These are phyloP conservation scores for Acorus calamus DNA, from an alignment of 106 monocot species.

Conservation along the genomic window DNA sequence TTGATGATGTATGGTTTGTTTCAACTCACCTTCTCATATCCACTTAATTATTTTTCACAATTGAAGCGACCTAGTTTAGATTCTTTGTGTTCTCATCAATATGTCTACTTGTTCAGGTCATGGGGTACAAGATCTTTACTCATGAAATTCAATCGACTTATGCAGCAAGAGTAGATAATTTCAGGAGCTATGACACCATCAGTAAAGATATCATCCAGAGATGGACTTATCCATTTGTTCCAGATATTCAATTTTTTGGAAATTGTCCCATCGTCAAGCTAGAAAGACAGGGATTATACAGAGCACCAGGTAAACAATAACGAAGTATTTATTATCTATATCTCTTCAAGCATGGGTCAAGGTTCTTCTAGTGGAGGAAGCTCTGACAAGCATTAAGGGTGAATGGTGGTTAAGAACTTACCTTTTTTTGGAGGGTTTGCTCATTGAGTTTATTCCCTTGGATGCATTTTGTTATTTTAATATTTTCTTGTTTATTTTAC, in stretches of 20 bases:
- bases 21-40: too few species aligned
- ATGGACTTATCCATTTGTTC: conserved; percentile 92
- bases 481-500: too few species aligned
- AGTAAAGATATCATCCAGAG: conserved; percentile 95
- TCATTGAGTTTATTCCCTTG: too few species aligned
- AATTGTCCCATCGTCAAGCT: conserved; percentile 35
- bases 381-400: too few species aligned
- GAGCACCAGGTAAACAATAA: conserved; percentile 54
- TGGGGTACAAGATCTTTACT: conserved; percentile 96
- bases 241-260: conserved; percentile 60
- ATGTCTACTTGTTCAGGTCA: conserved; percentile 44
- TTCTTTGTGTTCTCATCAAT: background rate
- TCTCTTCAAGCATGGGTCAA: too few species aligned
- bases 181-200: conserved; percentile 89
- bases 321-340: background rate
- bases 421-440: too few species aligned
- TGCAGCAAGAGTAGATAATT: conserved; percentile 93
- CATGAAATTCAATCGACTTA: conserved; percentile 87
- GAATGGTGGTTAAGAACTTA: too few species aligned
- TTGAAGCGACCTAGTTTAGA: background rate
- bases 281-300: conserved; percentile 78
- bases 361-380: too few species aligned
- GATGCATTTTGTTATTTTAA: too few species aligned
- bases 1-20: conserved; percentile 76
- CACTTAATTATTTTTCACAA: background rate